These are phyloP conservation scores for Metschnikowia anglica DNA, from an alignment of 805 yeast genomes.

Conservation along the genomic window DNA sequence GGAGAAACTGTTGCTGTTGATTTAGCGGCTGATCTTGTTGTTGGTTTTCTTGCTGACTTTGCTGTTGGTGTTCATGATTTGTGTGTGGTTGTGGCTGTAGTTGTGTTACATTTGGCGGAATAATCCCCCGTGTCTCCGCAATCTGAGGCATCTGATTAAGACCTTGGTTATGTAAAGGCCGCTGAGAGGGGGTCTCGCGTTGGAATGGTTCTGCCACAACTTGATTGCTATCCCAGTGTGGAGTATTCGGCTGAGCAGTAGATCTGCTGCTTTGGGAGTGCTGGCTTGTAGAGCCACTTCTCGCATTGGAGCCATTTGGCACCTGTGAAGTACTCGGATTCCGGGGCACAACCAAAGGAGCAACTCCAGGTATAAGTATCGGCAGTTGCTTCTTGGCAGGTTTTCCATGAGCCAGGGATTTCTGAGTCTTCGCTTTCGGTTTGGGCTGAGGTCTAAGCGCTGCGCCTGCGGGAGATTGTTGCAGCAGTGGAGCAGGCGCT, in stretches of 20 bases:
- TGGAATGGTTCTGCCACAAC: slow-evolving; percentile 1
- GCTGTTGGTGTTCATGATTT: slow-evolving; percentile 1
- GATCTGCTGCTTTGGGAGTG: neutral
- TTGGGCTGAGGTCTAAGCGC: slow-evolving; percentile 1
- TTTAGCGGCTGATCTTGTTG: neutral
- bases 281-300: neutral
- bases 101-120: neutral
- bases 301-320: neutral
- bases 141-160: slow-evolving; percentile 4
- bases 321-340: neutral
- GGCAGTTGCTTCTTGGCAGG: slow-evolving; percentile 11
- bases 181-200: slow-evolving; percentile 1
- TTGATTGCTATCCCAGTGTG: slow-evolving; percentile 6
- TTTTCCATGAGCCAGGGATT: slow-evolving; percentile 6
- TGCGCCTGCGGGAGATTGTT: neutral
- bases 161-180: neutral
- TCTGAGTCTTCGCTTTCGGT: slow-evolving; percentile 2
- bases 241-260: slow-evolving; percentile 2
- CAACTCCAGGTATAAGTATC: slow-evolving; percentile 12
- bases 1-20: slow-evolving; percentile 6
- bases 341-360: slow-evolving; percentile 11
- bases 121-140: slow-evolving; percentile 4
- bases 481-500: neutral
- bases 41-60: neutral
- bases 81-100: neutral